Base-by-base conservation (phyloP, 306 rosid genomes). In the Urtica urens region DNA sequence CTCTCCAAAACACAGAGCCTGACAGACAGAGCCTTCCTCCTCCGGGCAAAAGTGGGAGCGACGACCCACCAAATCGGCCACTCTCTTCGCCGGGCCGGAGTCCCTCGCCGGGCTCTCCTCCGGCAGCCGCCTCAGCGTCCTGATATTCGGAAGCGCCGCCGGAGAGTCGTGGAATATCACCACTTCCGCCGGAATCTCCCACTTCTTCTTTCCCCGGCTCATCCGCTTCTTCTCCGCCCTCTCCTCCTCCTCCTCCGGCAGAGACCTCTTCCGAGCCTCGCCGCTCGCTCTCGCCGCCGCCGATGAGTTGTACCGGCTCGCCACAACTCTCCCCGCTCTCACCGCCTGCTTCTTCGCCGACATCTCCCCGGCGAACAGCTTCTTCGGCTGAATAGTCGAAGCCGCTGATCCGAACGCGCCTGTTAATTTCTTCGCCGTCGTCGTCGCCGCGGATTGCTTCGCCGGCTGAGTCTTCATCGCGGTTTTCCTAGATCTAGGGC, bases 11-110 rank as follows among this genome's bases (percentile, higher is more conserved):
- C 52, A 52, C 64, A 88, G 66, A 30, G 69, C 73, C 49, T 74
- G 90, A 58, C 93, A 78, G 52, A 77, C 63, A 18, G 58, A 65
- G 10, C 2, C 73, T 17, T 57, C 73, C 21, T 55, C 76, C 16
- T 65, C 60, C 10, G 37, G 33, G 50, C 76, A 55, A 28, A 84
- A 81, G 41, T 39, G 74, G 6, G 83, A 55, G 30, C 38, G 74
- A 38, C 69, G 74, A 11, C 81, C 87, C 13, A 33, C 50, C 71
- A 90, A 64, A 18, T 77, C 79, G 4, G 87, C 69, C 52, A 75
- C 87, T 54, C 82, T 72, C 37, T 90, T 84, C 0, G 87, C 95
- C 18, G 90, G 82, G 15, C 97, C 97, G 0, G 95, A 90, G 5
- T 79, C 92, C 68, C 95, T 74, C n/a, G n/a, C n/a, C 20, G 94